Evolutionary conservation across 2,329 filamentous ascomycete genomes (phyloP).

Genomic region (Sporothrix schenckii): DNA sequence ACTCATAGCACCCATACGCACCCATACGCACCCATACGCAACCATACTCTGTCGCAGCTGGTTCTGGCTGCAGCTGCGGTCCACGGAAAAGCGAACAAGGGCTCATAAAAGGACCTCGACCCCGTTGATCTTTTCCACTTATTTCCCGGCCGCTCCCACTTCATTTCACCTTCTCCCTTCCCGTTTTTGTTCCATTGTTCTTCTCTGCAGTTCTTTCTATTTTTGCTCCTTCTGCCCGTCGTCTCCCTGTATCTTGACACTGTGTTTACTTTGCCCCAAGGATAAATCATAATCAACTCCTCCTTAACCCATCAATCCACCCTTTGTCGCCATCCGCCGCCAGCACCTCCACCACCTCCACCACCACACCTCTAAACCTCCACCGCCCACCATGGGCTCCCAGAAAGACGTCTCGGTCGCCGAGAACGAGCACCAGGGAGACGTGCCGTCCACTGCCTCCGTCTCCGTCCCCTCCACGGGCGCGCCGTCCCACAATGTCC

Average conservation of each 20-base stretch:
- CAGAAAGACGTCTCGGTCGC: conserved; percentile 23
- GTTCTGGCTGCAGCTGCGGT: neutral
- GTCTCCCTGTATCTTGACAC: neutral
- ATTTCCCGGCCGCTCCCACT: conserved; percentile 20
- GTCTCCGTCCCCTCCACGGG: neutral
- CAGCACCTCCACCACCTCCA: too few relatives aligned
- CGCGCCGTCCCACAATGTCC: neutral
- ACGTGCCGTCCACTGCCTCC: too few relatives aligned
- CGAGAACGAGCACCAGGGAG: conserved; percentile 24
- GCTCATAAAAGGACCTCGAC: conserved; percentile 15
- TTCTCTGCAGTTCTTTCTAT: neutral
- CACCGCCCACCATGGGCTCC: conserved; percentile 24
- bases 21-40: too few relatives aligned
- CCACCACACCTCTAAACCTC: too few relatives aligned
- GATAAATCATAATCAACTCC: neutral
- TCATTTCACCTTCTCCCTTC: neutral
- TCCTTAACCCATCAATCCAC: too few relatives aligned
- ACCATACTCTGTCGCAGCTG: neutral
- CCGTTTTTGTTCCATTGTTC: neutral
- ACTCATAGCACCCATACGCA: neutral
- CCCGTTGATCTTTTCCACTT: conserved; percentile 19
- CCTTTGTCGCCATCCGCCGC: too few relatives aligned
- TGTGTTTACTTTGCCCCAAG: neutral
- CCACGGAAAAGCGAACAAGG: too few relatives aligned
- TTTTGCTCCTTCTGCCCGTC: neutral